phyloP scores from a whole-genome alignment of 306 rosid species.

The Citrullus amarus region DNA sequence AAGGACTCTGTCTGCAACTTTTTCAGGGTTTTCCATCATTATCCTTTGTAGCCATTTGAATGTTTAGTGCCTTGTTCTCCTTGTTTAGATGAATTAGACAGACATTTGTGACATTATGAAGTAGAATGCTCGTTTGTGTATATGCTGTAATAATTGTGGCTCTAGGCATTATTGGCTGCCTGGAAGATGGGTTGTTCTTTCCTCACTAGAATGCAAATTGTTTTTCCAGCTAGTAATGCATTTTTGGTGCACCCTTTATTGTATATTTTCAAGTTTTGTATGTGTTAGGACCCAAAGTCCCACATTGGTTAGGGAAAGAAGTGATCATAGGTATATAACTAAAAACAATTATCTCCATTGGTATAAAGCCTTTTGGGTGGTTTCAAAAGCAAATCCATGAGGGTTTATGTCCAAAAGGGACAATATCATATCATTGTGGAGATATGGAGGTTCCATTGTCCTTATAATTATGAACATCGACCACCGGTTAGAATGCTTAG shows the following conservation, averaged over 20 bases:
- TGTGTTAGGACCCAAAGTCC: no score
- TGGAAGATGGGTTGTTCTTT: slow-evolving; percentile 66
- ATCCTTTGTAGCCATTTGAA: background rate
- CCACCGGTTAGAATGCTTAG: background rate
- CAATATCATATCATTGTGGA: no score
- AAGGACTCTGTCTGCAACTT: background rate
- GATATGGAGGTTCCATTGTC: no score
- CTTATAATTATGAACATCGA: background rate
- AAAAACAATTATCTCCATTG: no score
- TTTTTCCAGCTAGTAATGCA: slow-evolving; percentile 15
- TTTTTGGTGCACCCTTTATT: slow-evolving; percentile 42
- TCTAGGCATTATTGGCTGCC: slow-evolving; percentile 41
- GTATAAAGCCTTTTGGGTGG: no score
- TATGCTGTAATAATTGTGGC: background rate
- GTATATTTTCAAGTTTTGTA: background rate
- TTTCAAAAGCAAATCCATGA: no score
- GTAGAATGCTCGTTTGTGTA: background rate
- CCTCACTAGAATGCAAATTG: slow-evolving; percentile 19
- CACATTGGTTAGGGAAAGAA: no score
- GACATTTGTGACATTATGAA: background rate
- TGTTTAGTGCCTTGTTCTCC: background rate
- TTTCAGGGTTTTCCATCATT: background rate
- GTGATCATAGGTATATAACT: no score
- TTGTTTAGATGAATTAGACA: background rate
- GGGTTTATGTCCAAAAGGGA: no score